These are phyloP conservation scores for Trichoderma koningii DNA, from an alignment of 2,329 filamentous ascomycete species.

Conservation along the genomic window DNA sequence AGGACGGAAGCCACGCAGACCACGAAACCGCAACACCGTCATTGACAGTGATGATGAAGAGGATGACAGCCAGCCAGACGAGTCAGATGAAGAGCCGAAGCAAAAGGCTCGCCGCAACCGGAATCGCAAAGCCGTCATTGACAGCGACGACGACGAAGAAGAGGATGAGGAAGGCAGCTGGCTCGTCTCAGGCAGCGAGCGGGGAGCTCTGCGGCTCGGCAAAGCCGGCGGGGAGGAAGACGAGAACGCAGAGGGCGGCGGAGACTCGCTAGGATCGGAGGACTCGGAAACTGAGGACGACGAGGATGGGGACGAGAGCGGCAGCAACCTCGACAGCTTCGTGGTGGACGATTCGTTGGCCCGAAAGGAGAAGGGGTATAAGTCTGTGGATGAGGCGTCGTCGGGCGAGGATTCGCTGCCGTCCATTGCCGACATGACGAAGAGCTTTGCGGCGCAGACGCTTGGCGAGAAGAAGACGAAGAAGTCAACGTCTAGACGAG, in stretches of 20 bases:
- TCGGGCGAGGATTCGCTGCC: conserved; percentile 39
- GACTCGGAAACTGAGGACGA: conserved; percentile 62
- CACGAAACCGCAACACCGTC: conserved; percentile 58
- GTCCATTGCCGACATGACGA: conserved; percentile 43
- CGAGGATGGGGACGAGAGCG: conserved; percentile 56
- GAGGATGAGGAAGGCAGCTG: conserved; percentile 69
- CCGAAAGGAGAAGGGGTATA: conserved; percentile 39
- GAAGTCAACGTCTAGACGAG: neutral
- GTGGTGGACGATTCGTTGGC: conserved; percentile 54
- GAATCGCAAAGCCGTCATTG: conserved; percentile 60
- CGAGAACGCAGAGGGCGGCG: conserved; percentile 83
- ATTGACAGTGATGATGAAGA: conserved; percentile 66
- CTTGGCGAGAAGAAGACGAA: conserved; percentile 34
- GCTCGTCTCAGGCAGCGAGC: conserved; percentile 72
- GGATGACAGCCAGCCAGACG: conserved; percentile 41
- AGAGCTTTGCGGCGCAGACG: conserved; percentile 43
- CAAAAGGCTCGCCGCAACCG: conserved; percentile 42
- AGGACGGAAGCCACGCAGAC: conserved; percentile 37
- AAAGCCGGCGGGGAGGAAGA: conserved; percentile 84
- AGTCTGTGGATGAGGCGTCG: conserved; percentile 33
- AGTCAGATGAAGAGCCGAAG: conserved; percentile 42
- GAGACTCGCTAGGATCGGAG: conserved; percentile 73
- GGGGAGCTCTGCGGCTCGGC: conserved; percentile 62
- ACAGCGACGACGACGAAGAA: conserved; percentile 59
- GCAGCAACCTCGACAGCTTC: conserved; percentile 58